Percentiles rank a stretch among this genome's conserved stretches.
Conservation (phyloP, 1,284 basidiomycete species). For the Fomitopsis betulina region DNA sequence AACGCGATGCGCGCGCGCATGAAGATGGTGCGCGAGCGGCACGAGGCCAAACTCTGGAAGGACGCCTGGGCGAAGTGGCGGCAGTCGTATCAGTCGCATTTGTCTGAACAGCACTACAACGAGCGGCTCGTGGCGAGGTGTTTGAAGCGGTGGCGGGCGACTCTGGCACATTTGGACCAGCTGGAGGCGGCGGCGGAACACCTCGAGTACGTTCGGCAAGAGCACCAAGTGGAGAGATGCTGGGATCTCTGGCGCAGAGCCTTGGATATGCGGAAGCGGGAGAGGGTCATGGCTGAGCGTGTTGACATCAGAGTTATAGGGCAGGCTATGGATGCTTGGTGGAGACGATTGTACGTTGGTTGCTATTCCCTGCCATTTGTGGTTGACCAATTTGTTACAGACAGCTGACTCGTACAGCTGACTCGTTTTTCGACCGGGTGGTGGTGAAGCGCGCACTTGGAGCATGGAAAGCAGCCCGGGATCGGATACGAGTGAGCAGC, state of each 20-base stretch:
- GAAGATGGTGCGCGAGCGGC: slow-evolving; percentile 51
- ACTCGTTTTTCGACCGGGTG: slow-evolving; percentile 36
- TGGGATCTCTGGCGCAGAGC: slow-evolving; percentile 57
- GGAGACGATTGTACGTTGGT: slow-evolving; percentile 45
- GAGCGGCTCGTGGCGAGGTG: slow-evolving; percentile 38
- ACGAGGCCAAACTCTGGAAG: slow-evolving; percentile 43
- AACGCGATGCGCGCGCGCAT: slow-evolving; percentile 63
- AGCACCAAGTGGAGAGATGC: slow-evolving; percentile 31
- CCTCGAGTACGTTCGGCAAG: slow-evolving; percentile 33
- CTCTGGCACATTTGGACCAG: slow-evolving; percentile 33
- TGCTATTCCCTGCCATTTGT: background rate
- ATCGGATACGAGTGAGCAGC: slow-evolving; percentile 45
- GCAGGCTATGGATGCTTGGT: slow-evolving; percentile 49
- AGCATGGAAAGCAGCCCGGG: slow-evolving; percentile 52
- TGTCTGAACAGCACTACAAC: slow-evolving; percentile 45
- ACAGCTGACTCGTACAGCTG: slow-evolving; percentile 38
- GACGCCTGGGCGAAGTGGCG: slow-evolving; percentile 62
- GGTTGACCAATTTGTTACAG: slow-evolving; percentile 28
- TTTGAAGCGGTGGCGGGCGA: slow-evolving; percentile 48
- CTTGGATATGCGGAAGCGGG: slow-evolving; percentile 37
- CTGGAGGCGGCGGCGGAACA: slow-evolving; percentile 46
- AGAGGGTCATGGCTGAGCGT: slow-evolving; percentile 38
- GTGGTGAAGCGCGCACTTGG: slow-evolving; percentile 42
- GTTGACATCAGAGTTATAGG: slow-evolving; percentile 43
- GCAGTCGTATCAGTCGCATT: slow-evolving; percentile 42